phyloP scores from a whole-genome alignment of 306 rosid genomes.

The Crotalaria pallida region DNA sequence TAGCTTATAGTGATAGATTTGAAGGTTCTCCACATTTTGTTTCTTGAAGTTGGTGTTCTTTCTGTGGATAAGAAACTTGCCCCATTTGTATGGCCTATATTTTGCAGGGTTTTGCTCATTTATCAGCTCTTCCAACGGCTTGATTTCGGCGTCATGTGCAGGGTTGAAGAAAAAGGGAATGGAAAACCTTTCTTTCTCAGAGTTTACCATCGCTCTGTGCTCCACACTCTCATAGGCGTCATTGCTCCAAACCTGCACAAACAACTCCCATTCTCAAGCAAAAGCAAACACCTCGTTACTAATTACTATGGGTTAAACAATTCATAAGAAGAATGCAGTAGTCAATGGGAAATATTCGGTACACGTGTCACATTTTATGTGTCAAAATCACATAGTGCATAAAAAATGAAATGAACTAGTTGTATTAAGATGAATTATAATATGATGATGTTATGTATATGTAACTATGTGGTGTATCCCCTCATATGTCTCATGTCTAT shows the following conservation, averaged over 20 bases:
- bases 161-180: slow-evolving; percentile 61
- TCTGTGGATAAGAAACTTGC: slow-evolving; percentile 33
- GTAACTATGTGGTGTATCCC: too few relatives aligned
- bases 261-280: background rate
- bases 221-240: slow-evolving; percentile 68
- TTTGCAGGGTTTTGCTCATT: slow-evolving; percentile 41
- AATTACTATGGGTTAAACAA: background rate
- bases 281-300: background rate
- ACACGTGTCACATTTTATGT: too few relatives aligned
- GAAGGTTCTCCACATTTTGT: slow-evolving; percentile 40
- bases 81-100: slow-evolving; percentile 43
- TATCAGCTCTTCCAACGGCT: slow-evolving; percentile 57
- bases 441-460: too few relatives aligned
- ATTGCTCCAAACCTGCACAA: slow-evolving; percentile 74
- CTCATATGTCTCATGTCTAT: too few relatives aligned
- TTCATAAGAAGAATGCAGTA: too few relatives aligned
- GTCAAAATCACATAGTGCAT: too few relatives aligned
- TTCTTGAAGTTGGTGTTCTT: slow-evolving; percentile 43
- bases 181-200: slow-evolving; percentile 56
- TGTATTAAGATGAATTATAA: too few relatives aligned
- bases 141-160: slow-evolving; percentile 35
- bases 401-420: too few relatives aligned
- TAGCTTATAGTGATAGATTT: slow-evolving; percentile 35
- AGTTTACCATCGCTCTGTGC: slow-evolving; percentile 68
- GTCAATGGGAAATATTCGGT: too few relatives aligned